A percentile compares a stretch with the other conserved stretches of the same genome.
These are phyloP conservation scores for Colletotrichum australisinense DNA, from an alignment of 2,329 filamentous ascomycete species.

Conservation along the genomic window DNA sequence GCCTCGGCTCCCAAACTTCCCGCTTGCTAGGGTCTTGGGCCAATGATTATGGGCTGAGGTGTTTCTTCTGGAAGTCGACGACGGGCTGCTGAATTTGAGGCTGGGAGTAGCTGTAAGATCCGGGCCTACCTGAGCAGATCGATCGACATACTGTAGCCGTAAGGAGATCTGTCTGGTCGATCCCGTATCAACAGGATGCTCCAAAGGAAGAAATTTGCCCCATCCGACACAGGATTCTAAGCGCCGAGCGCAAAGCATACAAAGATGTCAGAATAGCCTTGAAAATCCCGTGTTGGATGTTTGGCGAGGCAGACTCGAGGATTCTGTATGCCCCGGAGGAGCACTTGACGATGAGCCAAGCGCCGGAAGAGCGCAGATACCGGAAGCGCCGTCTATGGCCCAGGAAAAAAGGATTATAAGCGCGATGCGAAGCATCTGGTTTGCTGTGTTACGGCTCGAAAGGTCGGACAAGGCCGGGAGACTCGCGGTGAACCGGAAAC, in stretches of 20 bases:
- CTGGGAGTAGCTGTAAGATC: slow-evolving; percentile 15
- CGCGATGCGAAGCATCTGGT: slow-evolving; percentile 14
- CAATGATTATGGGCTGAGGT: slow-evolving; percentile 1
- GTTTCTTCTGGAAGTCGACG: not conserved
- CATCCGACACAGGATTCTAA: not conserved
- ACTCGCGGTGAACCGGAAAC: not conserved
- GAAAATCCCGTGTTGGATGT: slow-evolving; percentile 1
- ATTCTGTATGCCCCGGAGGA: not conserved
- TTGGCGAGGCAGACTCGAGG: slow-evolving; percentile 27
- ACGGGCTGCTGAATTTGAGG: slow-evolving; percentile 24
- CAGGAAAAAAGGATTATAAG: not conserved
- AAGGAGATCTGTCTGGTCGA: slow-evolving; percentile 11
- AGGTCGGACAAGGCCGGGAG: not conserved
- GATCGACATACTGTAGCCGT: slow-evolving; percentile 18
- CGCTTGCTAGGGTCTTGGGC: not conserved
- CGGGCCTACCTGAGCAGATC: slow-evolving; percentile 11
- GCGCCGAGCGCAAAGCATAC: not conserved
- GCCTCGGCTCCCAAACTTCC: not conserved
- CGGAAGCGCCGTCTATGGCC: not conserved
- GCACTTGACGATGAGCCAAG: not conserved
- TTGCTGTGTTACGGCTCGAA: slow-evolving; percentile 27
- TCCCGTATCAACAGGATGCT: not conserved
- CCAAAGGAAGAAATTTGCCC: not conserved
- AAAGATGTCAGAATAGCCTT: not conserved
- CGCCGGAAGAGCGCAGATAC: slow-evolving; percentile 4